phyloP scores from a whole-genome alignment of 1,284 basidiomycete genomes.

The Wallemia hederae region DNA sequence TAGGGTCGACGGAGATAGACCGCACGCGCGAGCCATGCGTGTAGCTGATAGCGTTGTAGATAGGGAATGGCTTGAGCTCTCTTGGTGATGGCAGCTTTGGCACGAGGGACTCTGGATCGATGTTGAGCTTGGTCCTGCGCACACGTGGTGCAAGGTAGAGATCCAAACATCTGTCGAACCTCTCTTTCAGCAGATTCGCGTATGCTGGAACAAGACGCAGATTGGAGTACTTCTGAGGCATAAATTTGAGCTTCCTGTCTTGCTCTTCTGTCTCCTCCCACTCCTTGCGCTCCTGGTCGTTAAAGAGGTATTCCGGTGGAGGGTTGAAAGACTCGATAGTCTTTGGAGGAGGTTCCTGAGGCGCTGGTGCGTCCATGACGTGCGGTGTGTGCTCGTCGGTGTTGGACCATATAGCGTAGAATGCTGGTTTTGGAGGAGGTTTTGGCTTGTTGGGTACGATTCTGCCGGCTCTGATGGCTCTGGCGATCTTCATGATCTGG shows the following conservation, averaged over 20 bases:
- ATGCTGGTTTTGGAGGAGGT: slow-evolving; percentile 38
- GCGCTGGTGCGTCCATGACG: slow-evolving; percentile 51
- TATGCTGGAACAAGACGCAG: slow-evolving; percentile 79
- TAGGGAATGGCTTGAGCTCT: slow-evolving; percentile 83
- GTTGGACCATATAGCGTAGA: slow-evolving; percentile 69
- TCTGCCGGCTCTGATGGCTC: slow-evolving; percentile 80
- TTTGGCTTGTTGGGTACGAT: slow-evolving; percentile 73
- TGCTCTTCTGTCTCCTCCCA: slow-evolving; percentile 68
- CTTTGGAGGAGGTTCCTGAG: slow-evolving; percentile 63
- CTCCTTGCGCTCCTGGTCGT: slow-evolving; percentile 46
- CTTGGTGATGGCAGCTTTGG: slow-evolving; percentile 85
- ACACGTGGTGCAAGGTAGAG: slow-evolving; percentile 88
- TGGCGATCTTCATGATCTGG: slow-evolving; percentile 99
- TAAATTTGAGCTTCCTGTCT: slow-evolving; percentile 67
- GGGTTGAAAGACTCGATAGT: slow-evolving; percentile 96
- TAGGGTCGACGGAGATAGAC: slow-evolving; percentile 51
- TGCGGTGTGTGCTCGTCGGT: slow-evolving; percentile 39
- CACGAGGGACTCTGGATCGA: slow-evolving; percentile 67
- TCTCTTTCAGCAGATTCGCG: slow-evolving; percentile 68
- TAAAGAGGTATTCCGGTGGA: slow-evolving; percentile 87
- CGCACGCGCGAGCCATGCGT: slow-evolving; percentile 38
- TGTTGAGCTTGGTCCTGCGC: slow-evolving; percentile 55
- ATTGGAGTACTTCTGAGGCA: slow-evolving; percentile 60
- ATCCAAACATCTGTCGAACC: slow-evolving; percentile 82
- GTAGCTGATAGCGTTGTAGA: slow-evolving; percentile 44